phyloP scores from a whole-genome alignment of 1,284 basidiomycete species.

The Coriolopsis trogii region DNA sequence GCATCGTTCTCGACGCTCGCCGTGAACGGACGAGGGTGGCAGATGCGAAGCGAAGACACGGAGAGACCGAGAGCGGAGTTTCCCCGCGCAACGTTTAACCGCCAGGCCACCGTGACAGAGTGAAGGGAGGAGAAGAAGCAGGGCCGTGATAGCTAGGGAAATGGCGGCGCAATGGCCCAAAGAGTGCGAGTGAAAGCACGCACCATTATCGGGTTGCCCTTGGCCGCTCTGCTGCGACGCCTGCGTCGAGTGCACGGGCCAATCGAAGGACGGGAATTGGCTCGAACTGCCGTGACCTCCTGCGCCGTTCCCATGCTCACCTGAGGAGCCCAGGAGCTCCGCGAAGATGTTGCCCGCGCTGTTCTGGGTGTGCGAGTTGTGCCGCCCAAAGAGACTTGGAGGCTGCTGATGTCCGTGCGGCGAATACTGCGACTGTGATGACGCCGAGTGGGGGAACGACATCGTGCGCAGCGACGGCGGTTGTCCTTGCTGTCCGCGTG shows the following conservation, averaged over 20 bases:
- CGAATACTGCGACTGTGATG: constrained; percentile 19
- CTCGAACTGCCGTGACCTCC: constrained; percentile 7
- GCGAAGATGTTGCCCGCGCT: constrained; percentile 23
- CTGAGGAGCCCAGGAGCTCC: constrained; percentile 24
- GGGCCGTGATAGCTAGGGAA: background rate
- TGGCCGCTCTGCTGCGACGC: constrained; percentile 18
- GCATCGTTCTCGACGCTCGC: no score
- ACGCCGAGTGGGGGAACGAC: constrained; percentile 18
- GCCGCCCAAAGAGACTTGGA: constrained; percentile 15
- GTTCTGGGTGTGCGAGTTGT: constrained; percentile 3
- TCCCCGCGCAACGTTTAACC: no score
- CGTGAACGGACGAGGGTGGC: no score
- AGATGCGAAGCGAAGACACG: no score
- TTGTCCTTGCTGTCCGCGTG: constrained; percentile 10
- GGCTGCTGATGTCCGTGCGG: constrained; percentile 21
- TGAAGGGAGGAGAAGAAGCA: background rate
- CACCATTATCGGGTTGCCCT: constrained; percentile 25
- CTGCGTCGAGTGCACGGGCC: constrained; percentile 31
- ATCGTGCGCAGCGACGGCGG: constrained; percentile 25
- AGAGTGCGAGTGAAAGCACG: constrained; percentile 2
- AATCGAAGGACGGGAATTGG: constrained; percentile 30
- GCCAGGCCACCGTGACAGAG: no score
- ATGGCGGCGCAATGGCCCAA: background rate
- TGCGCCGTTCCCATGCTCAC: constrained; percentile 19
- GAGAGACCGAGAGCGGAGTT: no score